Evolutionary conservation across 805 yeast genomes (phyloP).

Genomic region (Candida jianshihensis): DNA sequence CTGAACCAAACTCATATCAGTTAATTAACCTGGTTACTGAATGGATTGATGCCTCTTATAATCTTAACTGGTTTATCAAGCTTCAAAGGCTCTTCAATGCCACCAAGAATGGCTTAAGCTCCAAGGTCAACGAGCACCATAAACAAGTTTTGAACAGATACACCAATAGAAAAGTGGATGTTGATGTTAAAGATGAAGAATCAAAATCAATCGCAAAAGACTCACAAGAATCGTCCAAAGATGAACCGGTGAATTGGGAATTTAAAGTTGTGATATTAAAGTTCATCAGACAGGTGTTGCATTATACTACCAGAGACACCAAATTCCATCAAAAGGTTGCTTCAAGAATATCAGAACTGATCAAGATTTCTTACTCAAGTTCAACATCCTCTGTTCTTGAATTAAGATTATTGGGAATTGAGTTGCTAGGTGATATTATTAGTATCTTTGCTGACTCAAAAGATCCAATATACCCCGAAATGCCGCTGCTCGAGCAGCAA

Average conservation of each 20-base stretch:
- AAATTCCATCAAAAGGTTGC: constrained; percentile 35
- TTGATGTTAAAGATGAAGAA: constrained; percentile 39
- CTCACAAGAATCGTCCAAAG: constrained; percentile 16
- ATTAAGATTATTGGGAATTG: constrained; percentile 59
- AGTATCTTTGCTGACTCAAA: constrained; percentile 49
- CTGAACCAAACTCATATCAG: constrained; percentile 34
- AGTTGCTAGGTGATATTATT: constrained; percentile 57
- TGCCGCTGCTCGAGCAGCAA: constrained; percentile 76
- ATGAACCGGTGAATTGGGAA: constrained; percentile 52
- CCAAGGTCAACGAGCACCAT: constrained; percentile 35
- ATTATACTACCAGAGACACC: constrained; percentile 31
- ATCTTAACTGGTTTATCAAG: constrained; percentile 51
- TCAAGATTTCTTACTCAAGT: constrained; percentile 73
- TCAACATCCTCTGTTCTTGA: constrained; percentile 62
- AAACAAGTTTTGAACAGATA: constrained; percentile 33
- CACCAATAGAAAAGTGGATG: constrained; percentile 25
- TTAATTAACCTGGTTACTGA: constrained; percentile 41
- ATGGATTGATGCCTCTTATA: constrained; percentile 53
- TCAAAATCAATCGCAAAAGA: constrained; percentile 35
- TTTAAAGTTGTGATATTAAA: constrained; percentile 42
- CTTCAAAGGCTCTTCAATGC: constrained; percentile 42
- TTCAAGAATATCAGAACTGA: constrained; percentile 51
- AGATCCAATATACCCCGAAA: constrained; percentile 69
- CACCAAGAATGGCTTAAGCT: constrained; percentile 35
- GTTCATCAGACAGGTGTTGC: constrained; percentile 36